Evolutionary conservation across 1,284 basidiomycete species (phyloP), one percentile per base, ranked within the genome.

Genomic region (Gymnopus androsaceus): DNA sequence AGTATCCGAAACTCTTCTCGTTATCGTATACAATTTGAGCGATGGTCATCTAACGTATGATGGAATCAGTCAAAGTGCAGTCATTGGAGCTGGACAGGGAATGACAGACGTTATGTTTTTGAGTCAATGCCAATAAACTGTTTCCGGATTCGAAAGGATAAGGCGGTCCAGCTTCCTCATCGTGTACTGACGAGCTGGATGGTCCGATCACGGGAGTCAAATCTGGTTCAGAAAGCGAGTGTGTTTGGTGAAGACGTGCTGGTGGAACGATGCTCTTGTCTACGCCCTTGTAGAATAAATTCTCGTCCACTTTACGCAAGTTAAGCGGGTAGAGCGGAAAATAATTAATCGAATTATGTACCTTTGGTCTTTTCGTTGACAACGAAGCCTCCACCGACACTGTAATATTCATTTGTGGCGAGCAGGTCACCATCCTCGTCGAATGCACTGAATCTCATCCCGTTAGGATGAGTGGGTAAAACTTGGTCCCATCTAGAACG

Each of bases 1-100:
- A 81, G 55, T 88, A 81, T 45, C 91, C 87, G 64, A 93, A 86
- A 63, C 80, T 85, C 59, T 88, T 82, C 72, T 98, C 95, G 66
- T 98, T 98, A 71, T 98, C 92, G 72, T 94, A 94, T 2, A 98
- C 94, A 45, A 97, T 91, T 72, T 95, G 93, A 5, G 93, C 92
- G 60, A 96, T 95, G 1, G 93, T 94, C 79, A 95, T 82, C 90
- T 95, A 28, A n/a, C 6, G 27, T 12, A 56, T 41, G 45, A 28
- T 17, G 25, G 41, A 56, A 31, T 46, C n/a, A 31, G 11, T 42
- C 14, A 21, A 27, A 4, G 40, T 55, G 9, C 9, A 44, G 17
- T 17, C n/a, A 12, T 17, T 28, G 15, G 14, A n/a, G 3, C n/a
- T 17, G 0, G 44, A 53, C 44, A 31, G 19, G n/a, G 40, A 27